A percentile compares a stretch with the other conserved stretches of the same genome.
These are phyloP conservation scores for Mycena citricolor DNA, from an alignment of 1,284 basidiomycete genomes.

Conservation along the genomic window DNA sequence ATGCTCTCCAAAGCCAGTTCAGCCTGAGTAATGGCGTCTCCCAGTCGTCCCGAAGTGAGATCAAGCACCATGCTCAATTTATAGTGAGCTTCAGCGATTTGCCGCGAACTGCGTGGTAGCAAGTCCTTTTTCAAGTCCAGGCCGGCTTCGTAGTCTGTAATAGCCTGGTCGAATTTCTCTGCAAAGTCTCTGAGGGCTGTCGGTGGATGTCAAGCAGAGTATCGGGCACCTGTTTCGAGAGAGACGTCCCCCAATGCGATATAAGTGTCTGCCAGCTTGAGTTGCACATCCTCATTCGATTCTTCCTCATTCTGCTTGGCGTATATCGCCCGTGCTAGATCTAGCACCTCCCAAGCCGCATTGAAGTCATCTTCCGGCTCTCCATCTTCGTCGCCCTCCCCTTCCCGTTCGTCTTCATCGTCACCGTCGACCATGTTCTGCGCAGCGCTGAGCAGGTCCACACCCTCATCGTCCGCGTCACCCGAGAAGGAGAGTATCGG, in stretches of 20 bases:
- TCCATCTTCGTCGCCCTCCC: conserved; percentile 57
- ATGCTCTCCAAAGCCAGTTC: conserved; percentile 78
- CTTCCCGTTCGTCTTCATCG: conserved; percentile 45
- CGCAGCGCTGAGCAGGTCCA: conserved; percentile 66
- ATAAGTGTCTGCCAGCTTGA: conserved; percentile 84
- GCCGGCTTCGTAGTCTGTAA: conserved; percentile 77
- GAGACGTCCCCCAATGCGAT: conserved; percentile 86
- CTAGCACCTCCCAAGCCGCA: conserved; percentile 91
- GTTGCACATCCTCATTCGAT: conserved; percentile 56
- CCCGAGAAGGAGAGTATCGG: conserved; percentile 75
- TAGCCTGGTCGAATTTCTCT: conserved; percentile 94
- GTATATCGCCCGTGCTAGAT: conserved; percentile 83
- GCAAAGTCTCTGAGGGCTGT: no score
- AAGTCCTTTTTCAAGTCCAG: conserved; percentile 69
- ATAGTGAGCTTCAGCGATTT: conserved; percentile 88
- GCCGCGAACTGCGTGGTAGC: conserved; percentile 77
- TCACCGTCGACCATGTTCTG: conserved; percentile 41
- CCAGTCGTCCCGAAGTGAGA: conserved; percentile 74
- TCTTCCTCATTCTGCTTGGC: conserved; percentile 59
- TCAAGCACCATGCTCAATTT: conserved; percentile 89
- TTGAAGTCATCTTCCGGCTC: conserved; percentile 93
- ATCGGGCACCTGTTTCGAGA: conserved; percentile 77
- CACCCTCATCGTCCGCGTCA: conserved; percentile 60
- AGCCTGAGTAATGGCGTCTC: conserved; percentile 79
- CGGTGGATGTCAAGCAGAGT: no score